These are phyloP conservation scores for Nidularia sp. DNA, from an alignment of 768 basidiomycete species.

Conservation along the genomic window DNA sequence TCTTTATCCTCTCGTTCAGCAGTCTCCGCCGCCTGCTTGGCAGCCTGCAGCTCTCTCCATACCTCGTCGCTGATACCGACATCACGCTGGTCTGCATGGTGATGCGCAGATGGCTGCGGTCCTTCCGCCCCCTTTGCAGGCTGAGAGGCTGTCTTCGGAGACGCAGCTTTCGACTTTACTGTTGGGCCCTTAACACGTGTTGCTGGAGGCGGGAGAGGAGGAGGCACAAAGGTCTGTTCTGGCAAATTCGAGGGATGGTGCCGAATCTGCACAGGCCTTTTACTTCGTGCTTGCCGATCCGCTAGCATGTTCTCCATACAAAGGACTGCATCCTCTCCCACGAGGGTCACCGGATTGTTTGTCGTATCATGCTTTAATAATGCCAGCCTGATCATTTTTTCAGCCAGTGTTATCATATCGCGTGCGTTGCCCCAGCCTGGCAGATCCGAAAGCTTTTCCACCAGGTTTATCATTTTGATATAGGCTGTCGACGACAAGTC, in stretches of 20 bases:
- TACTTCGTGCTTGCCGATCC: conserved; percentile 10
- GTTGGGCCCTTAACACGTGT: conserved; percentile 1
- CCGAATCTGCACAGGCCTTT: conserved; percentile 3
- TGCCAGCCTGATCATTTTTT: conserved; percentile 38
- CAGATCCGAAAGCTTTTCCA: conserved; percentile 38
- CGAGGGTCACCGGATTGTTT: conserved; percentile 16
- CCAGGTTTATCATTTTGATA: conserved; percentile 27
- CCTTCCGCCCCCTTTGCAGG: background rate
- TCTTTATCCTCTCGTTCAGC: conserved; percentile 18
- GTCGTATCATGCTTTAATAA: conserved; percentile 9
- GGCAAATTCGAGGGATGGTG: conserved; percentile 3
- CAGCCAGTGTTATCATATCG: conserved; percentile 53
- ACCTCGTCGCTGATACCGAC: conserved; percentile 45
- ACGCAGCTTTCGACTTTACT: background rate
- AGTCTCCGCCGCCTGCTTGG: conserved; percentile 25
- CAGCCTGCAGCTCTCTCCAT: conserved; percentile 47
- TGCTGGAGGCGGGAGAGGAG: conserved; percentile 8
- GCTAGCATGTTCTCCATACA: conserved; percentile 12
- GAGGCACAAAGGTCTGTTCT: conserved; percentile 10
- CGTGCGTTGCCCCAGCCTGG: conserved; percentile 69
- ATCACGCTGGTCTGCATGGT: conserved; percentile 29
- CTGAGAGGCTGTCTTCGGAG: conserved; percentile 4
- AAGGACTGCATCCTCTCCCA: conserved; percentile 18
- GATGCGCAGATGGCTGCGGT: conserved; percentile 3
- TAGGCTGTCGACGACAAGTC: conserved; percentile 23